Evolutionary conservation across 2,329 filamentous ascomycete genomes (phyloP), one percentile per base, ranked within the genome.

Genomic region (Exophiala alcalophila): DNA sequence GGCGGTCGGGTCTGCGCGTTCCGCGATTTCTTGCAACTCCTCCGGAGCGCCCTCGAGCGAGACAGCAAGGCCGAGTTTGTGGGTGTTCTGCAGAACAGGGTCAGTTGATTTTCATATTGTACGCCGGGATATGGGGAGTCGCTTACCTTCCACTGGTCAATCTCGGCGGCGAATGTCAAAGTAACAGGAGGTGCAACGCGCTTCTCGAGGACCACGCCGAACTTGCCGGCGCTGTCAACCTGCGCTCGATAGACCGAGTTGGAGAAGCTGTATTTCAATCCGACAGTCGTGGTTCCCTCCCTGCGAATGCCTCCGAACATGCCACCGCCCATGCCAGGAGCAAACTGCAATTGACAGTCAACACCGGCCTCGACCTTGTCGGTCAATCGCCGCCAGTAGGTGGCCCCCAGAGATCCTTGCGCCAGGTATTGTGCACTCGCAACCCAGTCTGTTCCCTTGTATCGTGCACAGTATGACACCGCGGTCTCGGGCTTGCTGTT

Each of bases 221-320:
- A 77, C 74, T 94, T 95, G 65, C 92, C 92, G 65, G 87, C 83
- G 61, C 89, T 94, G 71, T 98, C 92, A 58, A 97, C 78, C 72
- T 98, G 92, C 30, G 91, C 92, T 55, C 91, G 83, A 81, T 96
- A 95, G 36, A 88, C 92, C 41, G 87, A 92, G 71, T 89, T 86
- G 62, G 87, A 81, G 80, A 98, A 98, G 66, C 96, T 91, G 71
- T 98, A 98, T 72, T 98, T 98, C 64, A 89, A 87, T 60, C 91
- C 92, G 59, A 97, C 78, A 40, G 90, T 88, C 40, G 94, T 90
- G 49, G 87, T 78, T 42, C 92, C 92, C 67, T 98, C 90, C 68
- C 89, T 91, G 65, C 83, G 79, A 40, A 83, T 65, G 32, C 81
- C 81, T 47, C 87, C 87, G 81, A 92, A 89, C 68, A 86, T 71